Conservation (phyloP, 768 basidiomycete species). For the Russula abietina region DNA sequence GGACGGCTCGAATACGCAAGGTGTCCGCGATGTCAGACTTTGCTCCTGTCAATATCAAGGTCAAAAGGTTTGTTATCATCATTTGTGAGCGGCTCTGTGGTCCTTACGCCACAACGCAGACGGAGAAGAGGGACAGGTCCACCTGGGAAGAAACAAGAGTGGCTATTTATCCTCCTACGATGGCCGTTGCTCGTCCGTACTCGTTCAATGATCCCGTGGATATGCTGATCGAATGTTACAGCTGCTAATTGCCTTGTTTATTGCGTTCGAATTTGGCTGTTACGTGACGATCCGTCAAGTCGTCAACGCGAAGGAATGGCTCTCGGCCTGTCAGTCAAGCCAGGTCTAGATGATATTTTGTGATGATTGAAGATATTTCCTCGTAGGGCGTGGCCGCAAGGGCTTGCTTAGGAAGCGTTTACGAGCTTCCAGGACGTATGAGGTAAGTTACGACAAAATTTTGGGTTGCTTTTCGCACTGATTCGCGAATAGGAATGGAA, state of each 20-base stretch:
- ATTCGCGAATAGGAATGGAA: constrained; percentile 70
- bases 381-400: constrained; percentile 77
- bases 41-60: constrained; percentile 81
- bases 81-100: neutral
- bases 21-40: constrained; percentile 83
- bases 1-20: constrained; percentile 57
- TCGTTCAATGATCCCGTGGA: neutral
- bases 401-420: constrained; percentile 70
- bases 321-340: constrained; percentile 66
- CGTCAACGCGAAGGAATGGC: constrained; percentile 92
- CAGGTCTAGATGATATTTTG: neutral
- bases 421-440: constrained; percentile 66
- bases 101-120: constrained; percentile 22
- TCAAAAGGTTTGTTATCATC: constrained; percentile 52
- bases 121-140: constrained; percentile 34
- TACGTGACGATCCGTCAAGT: constrained; percentile 87
- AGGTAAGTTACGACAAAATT: constrained; percentile 39
- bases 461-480: neutral
- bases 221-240: constrained; percentile 31
- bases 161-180: constrained; percentile 68
- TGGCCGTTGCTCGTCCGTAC: constrained; percentile 78
- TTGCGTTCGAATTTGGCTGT: constrained; percentile 74
- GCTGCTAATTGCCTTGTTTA: constrained; percentile 80
- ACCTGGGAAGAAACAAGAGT: constrained; percentile 52
- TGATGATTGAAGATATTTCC: constrained; percentile 2